These are phyloP conservation scores for Nitzschia inconspicua DNA, from an alignment of 108 stramenopile species.

Conservation along the genomic window DNA sequence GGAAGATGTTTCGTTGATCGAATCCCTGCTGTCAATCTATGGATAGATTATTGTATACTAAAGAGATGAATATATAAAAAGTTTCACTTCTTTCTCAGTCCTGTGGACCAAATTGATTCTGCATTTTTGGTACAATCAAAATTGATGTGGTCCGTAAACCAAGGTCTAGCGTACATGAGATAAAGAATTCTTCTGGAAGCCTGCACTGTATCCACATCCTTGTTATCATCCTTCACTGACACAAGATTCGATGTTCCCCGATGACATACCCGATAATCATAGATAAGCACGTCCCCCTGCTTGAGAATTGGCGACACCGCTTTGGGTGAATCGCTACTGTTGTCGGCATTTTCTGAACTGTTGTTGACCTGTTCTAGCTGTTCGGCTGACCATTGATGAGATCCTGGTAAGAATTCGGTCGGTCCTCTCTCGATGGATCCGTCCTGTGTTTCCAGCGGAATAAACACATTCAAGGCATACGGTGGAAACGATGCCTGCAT, in stretches of 20 bases:
- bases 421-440: slow-evolving; percentile 34
- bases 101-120: not conserved
- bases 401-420: slow-evolving; percentile 43
- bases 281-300: slow-evolving; percentile 47
- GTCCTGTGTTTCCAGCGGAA: slow-evolving; percentile 34
- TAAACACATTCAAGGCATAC: slow-evolving; percentile 58
- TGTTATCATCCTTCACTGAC: not conserved
- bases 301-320: slow-evolving; percentile 30
- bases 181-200: slow-evolving; percentile 25
- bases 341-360: not conserved
- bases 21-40: slow-evolving; percentile 15
- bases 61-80: not conserved
- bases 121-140: slow-evolving; percentile 27
- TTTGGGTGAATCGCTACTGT: not conserved
- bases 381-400: slow-evolving; percentile 16
- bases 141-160: slow-evolving; percentile 54
- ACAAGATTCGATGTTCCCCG: slow-evolving; percentile 39
- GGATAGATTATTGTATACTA: not conserved
- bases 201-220: not conserved
- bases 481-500: slow-evolving; percentile 21
- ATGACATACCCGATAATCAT: slow-evolving; percentile 61
- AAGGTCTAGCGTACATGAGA: slow-evolving; percentile 56
- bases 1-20: slow-evolving; percentile 16
- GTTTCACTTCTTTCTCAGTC: not conserved
- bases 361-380: not conserved